Base-by-base conservation (phyloP, 257 asterid species). In the Lithospermum erythrorhizon region DNA sequence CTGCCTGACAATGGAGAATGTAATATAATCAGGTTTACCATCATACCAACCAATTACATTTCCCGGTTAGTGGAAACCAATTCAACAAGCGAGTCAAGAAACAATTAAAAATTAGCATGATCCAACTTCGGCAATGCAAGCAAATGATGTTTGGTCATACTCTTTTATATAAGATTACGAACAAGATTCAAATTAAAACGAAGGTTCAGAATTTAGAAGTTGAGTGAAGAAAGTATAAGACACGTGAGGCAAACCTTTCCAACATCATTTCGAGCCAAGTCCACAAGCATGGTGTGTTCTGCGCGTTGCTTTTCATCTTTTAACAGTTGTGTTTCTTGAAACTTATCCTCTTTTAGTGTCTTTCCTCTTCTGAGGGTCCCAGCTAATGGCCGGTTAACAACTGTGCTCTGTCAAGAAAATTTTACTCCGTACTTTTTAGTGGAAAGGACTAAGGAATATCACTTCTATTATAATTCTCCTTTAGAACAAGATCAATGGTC, bases 261-360 rank as follows among this genome's bases (percentile, higher is more conserved):
- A 51, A 87, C 87, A 61, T 90, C 98, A 48, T 87, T 90, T 70
- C 96, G 67, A 58, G 88, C 94, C 79, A 87, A 76, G 83, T 90
- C 94, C 48, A 90, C 98, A 65, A 87, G 78, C 98, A 90, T 90
- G 58, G 65, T 70, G 62, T 85, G 98, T 66, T 87, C 95, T 19
- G 94, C 88, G 17, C 79, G 49, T 79, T 90, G 95, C 74, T 90
- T 90, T 78, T 83, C 82, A 71, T 87, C 94, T 53, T 73, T 68
- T 15, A 87, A 78, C 63, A 90, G 71, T 63, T 66, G 67, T 69
- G 32, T 76, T 81, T 85, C 89, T 65, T 75, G 71, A 82, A 81
- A 78, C 60, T 76, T 78, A 65, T 91, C 96, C 74, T 91, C 94
- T 58, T 30, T 57, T 13, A 24, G 55, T 53, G 94, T 81, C 75